Conservation (phyloP, 768 basidiomycete genomes). For the Phlegmacium glaucopus region DNA sequence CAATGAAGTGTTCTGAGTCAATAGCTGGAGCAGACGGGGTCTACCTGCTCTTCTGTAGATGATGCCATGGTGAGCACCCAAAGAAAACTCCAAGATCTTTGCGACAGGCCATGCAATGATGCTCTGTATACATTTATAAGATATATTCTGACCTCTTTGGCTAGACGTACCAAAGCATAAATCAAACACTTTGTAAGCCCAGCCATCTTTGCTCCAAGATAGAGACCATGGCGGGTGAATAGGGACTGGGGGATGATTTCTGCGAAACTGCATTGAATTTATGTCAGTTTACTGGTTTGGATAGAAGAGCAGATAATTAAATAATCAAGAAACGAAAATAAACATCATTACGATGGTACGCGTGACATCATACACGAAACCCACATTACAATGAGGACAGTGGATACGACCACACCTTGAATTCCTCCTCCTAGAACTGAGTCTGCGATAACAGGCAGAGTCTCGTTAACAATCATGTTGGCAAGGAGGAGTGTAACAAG, state of each 20-base stretch:
- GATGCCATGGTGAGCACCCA: constrained; percentile 87
- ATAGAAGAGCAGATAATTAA: not conserved
- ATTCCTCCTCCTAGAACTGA: constrained; percentile 77
- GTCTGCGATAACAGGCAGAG: constrained; percentile 81
- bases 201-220: constrained; percentile 86
- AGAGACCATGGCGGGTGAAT: constrained; percentile 89
- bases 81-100: constrained; percentile 70
- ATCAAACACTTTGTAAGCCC: constrained; percentile 65
- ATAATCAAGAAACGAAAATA: not conserved
- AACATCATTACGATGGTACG: constrained; percentile 4
- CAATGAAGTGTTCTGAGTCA: not conserved
- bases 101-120: constrained; percentile 84
- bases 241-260: constrained; percentile 92
- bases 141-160: not conserved
- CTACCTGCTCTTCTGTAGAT: constrained; percentile 76
- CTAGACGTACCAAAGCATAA: constrained; percentile 53
- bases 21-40: constrained; percentile 4
- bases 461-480: constrained; percentile 92
- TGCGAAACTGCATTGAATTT: constrained; percentile 54
- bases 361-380: constrained; percentile 38
- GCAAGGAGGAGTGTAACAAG: constrained; percentile 80
- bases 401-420: constrained; percentile 76
- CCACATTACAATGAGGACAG: constrained; percentile 84
- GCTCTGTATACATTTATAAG: constrained; percentile 38
- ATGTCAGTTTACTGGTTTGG: not conserved